Percentiles rank a stretch among this genome's conserved stretches.
These are phyloP conservation scores for Sphaceloma murrayae DNA, from an alignment of 2,329 filamentous ascomycete genomes.

Conservation along the genomic window DNA sequence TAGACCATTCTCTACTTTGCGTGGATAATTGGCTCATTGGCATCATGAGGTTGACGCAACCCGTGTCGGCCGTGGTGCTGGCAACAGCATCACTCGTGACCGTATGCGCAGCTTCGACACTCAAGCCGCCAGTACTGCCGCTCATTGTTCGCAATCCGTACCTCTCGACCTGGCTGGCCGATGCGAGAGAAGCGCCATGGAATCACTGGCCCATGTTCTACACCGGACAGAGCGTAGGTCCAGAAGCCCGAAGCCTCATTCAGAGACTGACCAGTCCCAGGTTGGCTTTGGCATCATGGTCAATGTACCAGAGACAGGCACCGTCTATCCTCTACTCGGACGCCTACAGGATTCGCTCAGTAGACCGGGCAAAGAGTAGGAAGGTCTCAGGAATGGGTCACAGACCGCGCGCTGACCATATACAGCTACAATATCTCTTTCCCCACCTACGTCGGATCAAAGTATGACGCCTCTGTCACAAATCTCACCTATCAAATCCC, in stretches of 20 bases:
- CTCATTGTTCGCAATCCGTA: conserved; percentile 44
- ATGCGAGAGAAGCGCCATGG: conserved; percentile 67
- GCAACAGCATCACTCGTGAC: conserved; percentile 15
- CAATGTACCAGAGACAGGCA: conserved; percentile 48
- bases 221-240: conserved; percentile 54
- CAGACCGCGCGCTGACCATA: conserved; percentile 3
- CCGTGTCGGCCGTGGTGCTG: conserved; percentile 2
- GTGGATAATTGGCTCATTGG: not conserved
- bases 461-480: conserved; percentile 60
- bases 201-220: conserved; percentile 80
- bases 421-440: conserved; percentile 48
- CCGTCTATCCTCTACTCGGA: conserved; percentile 55
- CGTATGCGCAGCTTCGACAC: conserved; percentile 37
- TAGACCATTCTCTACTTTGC: too few relatives aligned
- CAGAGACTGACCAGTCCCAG: conserved; percentile 24
- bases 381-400: conserved; percentile 12
- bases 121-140: conserved; percentile 46
- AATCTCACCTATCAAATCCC: conserved; percentile 57
- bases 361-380: conserved; percentile 32
- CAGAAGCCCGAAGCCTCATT: not conserved
- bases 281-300: conserved; percentile 56
- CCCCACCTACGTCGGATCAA: conserved; percentile 50
- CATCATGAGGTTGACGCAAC: not conserved
- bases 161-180: conserved; percentile 47
- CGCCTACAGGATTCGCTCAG: conserved; percentile 55